Evolutionary conservation across 2,329 filamentous ascomycete species (phyloP).

Genomic region (Beauveria brongniartii): DNA sequence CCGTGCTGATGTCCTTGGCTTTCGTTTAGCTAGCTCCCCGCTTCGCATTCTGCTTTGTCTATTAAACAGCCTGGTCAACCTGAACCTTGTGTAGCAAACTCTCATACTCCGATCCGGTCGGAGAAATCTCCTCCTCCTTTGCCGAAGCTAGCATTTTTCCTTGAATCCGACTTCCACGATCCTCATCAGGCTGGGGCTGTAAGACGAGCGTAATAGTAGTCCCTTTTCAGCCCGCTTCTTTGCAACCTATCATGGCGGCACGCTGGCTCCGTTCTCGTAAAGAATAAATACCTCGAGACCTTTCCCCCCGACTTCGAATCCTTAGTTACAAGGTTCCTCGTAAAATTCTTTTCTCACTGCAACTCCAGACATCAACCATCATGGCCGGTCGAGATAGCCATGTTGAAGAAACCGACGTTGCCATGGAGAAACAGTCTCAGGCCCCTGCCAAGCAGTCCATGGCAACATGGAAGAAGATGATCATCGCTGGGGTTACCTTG

Average conservation of each 20-base stretch:
- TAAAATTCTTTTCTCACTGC: background rate
- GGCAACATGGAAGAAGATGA: conserved; percentile 25
- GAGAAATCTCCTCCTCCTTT: background rate
- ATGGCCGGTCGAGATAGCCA: background rate
- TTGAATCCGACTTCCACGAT: background rate
- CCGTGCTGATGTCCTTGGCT: too few species aligned
- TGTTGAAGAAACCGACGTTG: background rate
- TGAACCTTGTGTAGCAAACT: background rate
- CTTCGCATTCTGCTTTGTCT: background rate
- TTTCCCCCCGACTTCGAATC: too few species aligned
- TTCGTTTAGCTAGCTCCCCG: too few species aligned
- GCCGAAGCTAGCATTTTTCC: background rate
- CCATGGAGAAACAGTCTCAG: background rate
- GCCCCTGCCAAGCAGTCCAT: conserved; percentile 9
- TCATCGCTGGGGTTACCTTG: conserved; percentile 18
- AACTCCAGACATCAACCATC: background rate
- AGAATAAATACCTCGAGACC: background rate
- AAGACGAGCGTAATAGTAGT: background rate
- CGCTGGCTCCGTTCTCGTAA: background rate
- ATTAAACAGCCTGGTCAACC: background rate
- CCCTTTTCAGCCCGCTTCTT: background rate
- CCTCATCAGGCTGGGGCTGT: background rate
- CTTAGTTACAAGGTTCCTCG: background rate
- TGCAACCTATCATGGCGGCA: background rate
- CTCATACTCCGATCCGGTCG: too few species aligned